Evolutionary conservation across 1,139 yeast genomes (phyloP).

Genomic region (Yamadazyma oceani): DNA sequence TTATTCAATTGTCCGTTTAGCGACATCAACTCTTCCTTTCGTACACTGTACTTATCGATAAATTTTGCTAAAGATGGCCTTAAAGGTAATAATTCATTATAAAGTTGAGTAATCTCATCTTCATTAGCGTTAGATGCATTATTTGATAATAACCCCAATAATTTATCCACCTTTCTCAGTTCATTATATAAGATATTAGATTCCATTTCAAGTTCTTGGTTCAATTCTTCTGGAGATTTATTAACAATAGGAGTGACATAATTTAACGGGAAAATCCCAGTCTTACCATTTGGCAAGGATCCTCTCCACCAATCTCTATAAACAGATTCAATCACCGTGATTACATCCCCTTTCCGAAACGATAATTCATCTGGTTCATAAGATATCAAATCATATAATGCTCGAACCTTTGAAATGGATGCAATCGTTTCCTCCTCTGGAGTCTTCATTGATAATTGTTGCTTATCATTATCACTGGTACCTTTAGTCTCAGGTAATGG

Average conservation of each 20-base stretch:
- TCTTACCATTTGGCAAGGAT: conserved; percentile 65
- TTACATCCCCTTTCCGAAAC: conserved; percentile 72
- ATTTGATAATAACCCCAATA: conserved; percentile 58
- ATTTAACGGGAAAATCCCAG: conserved; percentile 92
- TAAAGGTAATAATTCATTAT: conserved; percentile 68
- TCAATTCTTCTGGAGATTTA: conserved; percentile 52
- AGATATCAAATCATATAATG: conserved; percentile 77
- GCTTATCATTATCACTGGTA: conserved; percentile 2
- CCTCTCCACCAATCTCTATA: conserved; percentile 98
- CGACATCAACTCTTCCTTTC: conserved; percentile 73
- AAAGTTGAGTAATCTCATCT: conserved; percentile 53
- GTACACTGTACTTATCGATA: conserved; percentile 71
- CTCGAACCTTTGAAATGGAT: conserved; percentile 69
- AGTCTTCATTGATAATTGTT: conserved; percentile 3
- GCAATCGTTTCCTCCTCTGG: conserved; percentile 36
- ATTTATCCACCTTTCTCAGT: conserved; percentile 57
- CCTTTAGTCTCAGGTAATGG: conserved; percentile 33
- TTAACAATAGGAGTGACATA: conserved; percentile 81
- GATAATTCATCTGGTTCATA: conserved; percentile 71
- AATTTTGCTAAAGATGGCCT: conserved; percentile 71
- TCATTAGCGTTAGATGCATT: conserved; percentile 31
- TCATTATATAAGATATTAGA: conserved; percentile 28
- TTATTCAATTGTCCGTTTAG: conserved; percentile 66
- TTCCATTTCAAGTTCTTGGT: conserved; percentile 32
- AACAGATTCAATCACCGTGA: conserved; percentile 82